phyloP scores from a whole-genome alignment of 164 flowering plant species.

The Cinnamomum micranthum region DNA sequence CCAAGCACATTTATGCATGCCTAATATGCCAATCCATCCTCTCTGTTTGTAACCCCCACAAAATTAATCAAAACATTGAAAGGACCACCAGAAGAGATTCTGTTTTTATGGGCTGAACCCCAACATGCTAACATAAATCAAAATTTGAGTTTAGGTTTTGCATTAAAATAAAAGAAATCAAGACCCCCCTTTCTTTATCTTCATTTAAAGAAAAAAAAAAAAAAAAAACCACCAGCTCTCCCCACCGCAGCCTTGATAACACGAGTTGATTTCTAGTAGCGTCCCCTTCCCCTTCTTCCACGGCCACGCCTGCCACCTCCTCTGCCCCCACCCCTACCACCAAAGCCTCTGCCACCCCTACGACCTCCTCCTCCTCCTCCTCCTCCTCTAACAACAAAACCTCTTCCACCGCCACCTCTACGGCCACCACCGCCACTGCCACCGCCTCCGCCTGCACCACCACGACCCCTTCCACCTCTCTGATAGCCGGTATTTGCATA shows the following conservation, averaged over 20 bases:
- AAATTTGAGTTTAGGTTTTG: neutral
- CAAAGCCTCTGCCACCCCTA: neutral
- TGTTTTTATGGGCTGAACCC: neutral
- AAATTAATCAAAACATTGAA: no score
- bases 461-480: constrained; percentile 1
- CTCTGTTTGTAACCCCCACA: no score
- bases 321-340: neutral
- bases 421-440: neutral
- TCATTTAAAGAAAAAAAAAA: no score
- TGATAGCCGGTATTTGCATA: constrained; percentile 21
- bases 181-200: neutral
- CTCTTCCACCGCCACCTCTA: constrained; percentile 5
- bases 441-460: neutral
- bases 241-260: neutral
- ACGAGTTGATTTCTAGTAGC: no score
- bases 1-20: no score
- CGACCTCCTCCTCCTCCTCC: neutral
- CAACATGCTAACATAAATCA: neutral
- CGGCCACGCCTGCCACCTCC: neutral
- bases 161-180: neutral
- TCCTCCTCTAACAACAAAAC: neutral
- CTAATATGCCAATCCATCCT: no score
- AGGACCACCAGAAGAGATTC: neutral
- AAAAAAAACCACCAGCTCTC: neutral
- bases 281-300: neutral